Evolutionary conservation across 805 yeast genomes (phyloP).

Genomic region (Phaffomyces antillensis): DNA sequence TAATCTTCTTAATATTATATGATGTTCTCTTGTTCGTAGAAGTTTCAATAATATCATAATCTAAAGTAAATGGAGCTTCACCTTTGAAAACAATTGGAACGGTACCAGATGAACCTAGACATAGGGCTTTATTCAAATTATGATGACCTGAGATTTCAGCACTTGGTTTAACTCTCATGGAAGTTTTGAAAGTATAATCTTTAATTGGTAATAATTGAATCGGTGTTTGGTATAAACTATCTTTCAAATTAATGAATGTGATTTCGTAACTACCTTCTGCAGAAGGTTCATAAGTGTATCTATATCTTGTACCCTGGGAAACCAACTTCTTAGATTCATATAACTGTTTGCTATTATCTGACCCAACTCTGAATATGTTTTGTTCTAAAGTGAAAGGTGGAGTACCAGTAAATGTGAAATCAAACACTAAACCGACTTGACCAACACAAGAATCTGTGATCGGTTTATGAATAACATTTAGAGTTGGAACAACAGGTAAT

Average conservation of each 20-base stretch:
- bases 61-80: constrained; percentile 66
- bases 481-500: constrained; percentile 45
- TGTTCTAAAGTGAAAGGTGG: constrained; percentile 74
- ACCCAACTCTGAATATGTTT: constrained; percentile 47
- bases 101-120: constrained; percentile 38
- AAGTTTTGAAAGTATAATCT: constrained; percentile 54
- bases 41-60: constrained; percentile 59
- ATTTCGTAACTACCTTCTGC: constrained; percentile 78
- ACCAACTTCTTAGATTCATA: constrained; percentile 30
- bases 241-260: constrained; percentile 57
- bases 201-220: constrained; percentile 27
- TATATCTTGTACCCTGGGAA: constrained; percentile 39
- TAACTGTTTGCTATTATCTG: constrained; percentile 24
- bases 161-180: constrained; percentile 64
- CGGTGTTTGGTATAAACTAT: constrained; percentile 49
- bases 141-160: constrained; percentile 27
- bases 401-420: constrained; percentile 60
- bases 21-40: constrained; percentile 41
- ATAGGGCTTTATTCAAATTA: constrained; percentile 23
- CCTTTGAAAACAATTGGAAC: constrained; percentile 67
- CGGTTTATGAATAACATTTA: constrained; percentile 37
- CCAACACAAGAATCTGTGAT: constrained; percentile 88
- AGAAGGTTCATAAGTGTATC: constrained; percentile 67
- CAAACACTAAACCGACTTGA: constrained; percentile 76
- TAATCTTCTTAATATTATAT: constrained; percentile 35